Conservation (phyloP, 306 rosid species). For the Gleditsia sinensis region DNA sequence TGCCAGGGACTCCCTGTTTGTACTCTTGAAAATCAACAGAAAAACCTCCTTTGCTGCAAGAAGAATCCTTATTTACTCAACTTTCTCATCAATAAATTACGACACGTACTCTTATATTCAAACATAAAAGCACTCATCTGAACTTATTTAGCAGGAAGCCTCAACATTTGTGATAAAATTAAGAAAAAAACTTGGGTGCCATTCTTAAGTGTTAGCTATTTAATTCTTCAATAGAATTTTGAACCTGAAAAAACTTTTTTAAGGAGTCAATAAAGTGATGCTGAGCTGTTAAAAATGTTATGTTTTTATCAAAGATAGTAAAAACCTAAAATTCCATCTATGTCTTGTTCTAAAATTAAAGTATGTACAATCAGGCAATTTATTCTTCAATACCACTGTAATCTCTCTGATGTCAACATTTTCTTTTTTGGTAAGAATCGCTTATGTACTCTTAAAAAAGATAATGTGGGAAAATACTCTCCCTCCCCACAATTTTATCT, state of each 20-base stretch:
- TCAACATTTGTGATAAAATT: background rate
- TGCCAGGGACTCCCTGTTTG: background rate
- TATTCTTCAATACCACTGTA: background rate
- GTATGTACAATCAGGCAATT: background rate
- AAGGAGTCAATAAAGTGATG: too few species aligned
- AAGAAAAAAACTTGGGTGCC: too few species aligned
- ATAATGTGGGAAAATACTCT: background rate
- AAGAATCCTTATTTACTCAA: conserved; percentile 28
- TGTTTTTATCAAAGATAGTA: too few species aligned
- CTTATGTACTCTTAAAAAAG: background rate
- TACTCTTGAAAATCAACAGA: conserved; percentile 47
- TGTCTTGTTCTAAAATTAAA: background rate
- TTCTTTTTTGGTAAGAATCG: background rate
- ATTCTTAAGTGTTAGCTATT: too few species aligned
- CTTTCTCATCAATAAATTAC: background rate
- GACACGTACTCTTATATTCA: background rate
- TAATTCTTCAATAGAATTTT: too few species aligned
- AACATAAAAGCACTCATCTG: background rate
- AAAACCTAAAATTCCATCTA: too few species aligned
- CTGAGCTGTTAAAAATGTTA: too few species aligned
- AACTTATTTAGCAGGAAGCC: background rate
- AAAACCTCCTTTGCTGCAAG: conserved; percentile 62
- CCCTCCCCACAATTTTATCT: background rate
- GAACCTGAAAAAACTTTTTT: too few species aligned
- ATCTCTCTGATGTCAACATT: background rate